Evolutionary conservation across 75 land plant species (phyloP), one percentile per base, ranked within the genome.

Genomic region (Adiantum capillusveneris): DNA sequence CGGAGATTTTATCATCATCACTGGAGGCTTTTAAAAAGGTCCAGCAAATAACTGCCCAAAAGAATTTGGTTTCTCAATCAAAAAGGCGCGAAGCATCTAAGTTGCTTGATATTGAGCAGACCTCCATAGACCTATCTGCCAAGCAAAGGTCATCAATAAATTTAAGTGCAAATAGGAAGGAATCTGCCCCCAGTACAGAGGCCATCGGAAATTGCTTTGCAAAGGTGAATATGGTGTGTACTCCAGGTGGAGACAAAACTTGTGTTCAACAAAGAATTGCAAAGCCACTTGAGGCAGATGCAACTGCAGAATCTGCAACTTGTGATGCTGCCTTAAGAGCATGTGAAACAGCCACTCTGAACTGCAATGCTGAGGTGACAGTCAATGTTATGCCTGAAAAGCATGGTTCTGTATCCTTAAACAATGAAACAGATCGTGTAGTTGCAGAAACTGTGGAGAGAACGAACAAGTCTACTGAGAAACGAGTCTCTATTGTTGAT

Each of bases 1-100:
- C 96, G 59, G 96, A 89, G 61, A 89, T 89, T 26, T 59, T 94
- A 18, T 94, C 98, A 14, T 83, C 90, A 39, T 86, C 98, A 53
- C 71, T 94, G 41, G 98, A 94, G 60, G 90, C 90, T 50, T 88
- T 92, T 58, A 88, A 75, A 65, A 88, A 83, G 75, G 81, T 85
- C 61, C 94, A 85, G 59, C 65, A 75, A 30, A 84, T 81, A 71
- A 66, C 79, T 64, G 75, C 70, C 12, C 57, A 34, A 19, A 56
- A 63, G 25, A 50, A 55, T 68, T 24, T 44, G 26, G 16, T 44
- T 66, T 55, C 22, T 16, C 60, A 58, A 49, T 43, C 36, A 26
- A 65, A 70, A 41, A 44, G 27, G 12, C 57, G 62, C 24, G 71
- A 45, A 1, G 21, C 64, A 41, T 69, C 59, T 12, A 20, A 44